phyloP scores from a whole-genome alignment of 2,329 filamentous ascomycete species.

The Epichloe festucae region DNA sequence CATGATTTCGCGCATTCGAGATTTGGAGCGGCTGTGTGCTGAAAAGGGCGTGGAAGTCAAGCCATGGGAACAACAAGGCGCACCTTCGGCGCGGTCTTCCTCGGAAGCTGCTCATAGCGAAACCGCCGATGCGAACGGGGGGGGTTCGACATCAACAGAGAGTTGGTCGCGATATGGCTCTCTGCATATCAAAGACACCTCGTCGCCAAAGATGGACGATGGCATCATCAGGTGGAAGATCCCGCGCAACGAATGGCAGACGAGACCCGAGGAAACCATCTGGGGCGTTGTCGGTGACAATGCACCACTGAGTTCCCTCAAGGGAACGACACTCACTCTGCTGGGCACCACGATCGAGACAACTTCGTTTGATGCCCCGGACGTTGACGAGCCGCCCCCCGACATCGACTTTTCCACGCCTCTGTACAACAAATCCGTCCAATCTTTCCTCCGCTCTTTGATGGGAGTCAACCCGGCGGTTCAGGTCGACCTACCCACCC shows the following conservation, averaged over 20 bases:
- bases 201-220: slow-evolving; percentile 7
- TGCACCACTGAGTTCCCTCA: slow-evolving; percentile 57
- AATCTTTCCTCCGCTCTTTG: slow-evolving; percentile 53
- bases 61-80: slow-evolving; percentile 28
- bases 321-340: slow-evolving; percentile 63
- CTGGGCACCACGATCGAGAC: slow-evolving; percentile 72
- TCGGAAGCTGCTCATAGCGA: slow-evolving; percentile 14
- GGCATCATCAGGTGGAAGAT: slow-evolving; percentile 11
- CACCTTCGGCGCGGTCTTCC: slow-evolving; percentile 16
- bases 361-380: slow-evolving; percentile 53
- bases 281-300: slow-evolving; percentile 52
- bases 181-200: slow-evolving; percentile 22
- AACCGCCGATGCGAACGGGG: slow-evolving; percentile 5
- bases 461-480: slow-evolving; percentile 47
- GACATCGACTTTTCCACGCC: slow-evolving; percentile 28
- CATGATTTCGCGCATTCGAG: slow-evolving; percentile 52
- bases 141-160: slow-evolving; percentile 12
- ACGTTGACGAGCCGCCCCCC: slow-evolving; percentile 43
- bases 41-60: slow-evolving; percentile 48
- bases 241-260: slow-evolving; percentile 23
- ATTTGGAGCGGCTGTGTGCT: slow-evolving; percentile 53
- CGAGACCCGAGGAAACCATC: slow-evolving; percentile 46
- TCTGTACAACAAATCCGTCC: slow-evolving; percentile 59
- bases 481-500: slow-evolving; percentile 47
- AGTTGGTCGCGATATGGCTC: slow-evolving; percentile 21